Evolutionary conservation across 208 protist genomes (phyloP), one percentile per base, ranked within the genome.

Genomic region (Leishmania gerbilli): DNA sequence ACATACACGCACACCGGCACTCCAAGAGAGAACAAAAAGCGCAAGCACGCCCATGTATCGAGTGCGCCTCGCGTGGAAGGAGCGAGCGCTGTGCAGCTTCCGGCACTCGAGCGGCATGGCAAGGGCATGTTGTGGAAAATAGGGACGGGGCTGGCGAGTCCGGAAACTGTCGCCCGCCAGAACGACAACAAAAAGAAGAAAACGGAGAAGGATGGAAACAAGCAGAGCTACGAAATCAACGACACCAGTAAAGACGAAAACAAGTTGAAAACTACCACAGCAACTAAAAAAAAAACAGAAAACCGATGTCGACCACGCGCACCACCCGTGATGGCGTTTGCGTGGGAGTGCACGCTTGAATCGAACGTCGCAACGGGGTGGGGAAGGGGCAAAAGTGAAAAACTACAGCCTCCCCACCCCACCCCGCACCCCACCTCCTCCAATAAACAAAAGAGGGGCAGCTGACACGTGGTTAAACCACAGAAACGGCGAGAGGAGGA

Each of bases 281-380:
- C 74, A 40, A 37, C 45, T 1, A 81, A 81, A 51, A 69, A 49
- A 58, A 45, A 21, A 58, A 67, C 24, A 31, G 27, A 75, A 82
- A 62, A 71, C 62, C 45, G 2, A 53, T 34, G 68, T 51, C 68
- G 24, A 4, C 68, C 9, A 21, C 68, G 27, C 68, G 27, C 45
- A 17, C 24, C 24, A 7, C 1, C 40, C 27, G 55, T 45, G 45
- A 49, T 2, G 3, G 13, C 0, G 40, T 13, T 51, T 55, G 68
- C 13, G 68, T 53, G 42, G 9, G 27, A 45, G 68, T 45, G 8
- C 15, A 45, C 40, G 6, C 24, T 27, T 37, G 27, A 74, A 53
- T 40, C 15, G 31, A 31, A 3, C 31, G 15, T 68, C n/a, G 68
- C 45, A 27, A 31, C 56, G 37, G 17, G 67, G 67, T 6, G 34